Conservation (phyloP, 495 filamentous ascomycete species). For the Penicillium paradoxum region DNA sequence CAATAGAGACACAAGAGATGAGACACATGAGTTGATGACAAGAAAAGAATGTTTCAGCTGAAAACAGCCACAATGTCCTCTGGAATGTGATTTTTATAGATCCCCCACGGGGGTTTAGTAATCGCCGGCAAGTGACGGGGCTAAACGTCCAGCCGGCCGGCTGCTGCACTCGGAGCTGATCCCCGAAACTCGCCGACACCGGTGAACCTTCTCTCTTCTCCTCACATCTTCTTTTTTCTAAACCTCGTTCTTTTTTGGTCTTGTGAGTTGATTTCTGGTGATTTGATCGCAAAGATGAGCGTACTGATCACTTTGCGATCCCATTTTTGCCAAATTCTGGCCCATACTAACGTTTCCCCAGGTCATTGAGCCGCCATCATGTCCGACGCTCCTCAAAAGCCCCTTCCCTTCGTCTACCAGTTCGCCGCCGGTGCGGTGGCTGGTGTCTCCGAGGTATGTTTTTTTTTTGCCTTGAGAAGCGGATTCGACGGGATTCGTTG, state of each 20-base stretch:
- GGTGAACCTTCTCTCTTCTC: constrained; percentile 15
- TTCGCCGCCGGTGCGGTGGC: constrained; percentile 85
- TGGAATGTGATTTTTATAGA: not conserved
- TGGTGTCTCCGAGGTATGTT: constrained; percentile 81
- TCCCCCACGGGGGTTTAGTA: constrained; percentile 19
- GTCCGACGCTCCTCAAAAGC: constrained; percentile 53
- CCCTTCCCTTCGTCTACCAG: constrained; percentile 80
- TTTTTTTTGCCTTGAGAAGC: not conserved
- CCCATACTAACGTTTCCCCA: constrained; percentile 4
- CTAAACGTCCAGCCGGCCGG: constrained; percentile 11
- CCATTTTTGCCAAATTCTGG: not conserved
- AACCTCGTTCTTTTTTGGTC: constrained; percentile 12
- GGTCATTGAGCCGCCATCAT: constrained; percentile 40
- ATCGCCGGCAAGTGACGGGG: constrained; percentile 11
- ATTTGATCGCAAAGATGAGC: not conserved
- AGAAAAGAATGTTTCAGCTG: not conserved
- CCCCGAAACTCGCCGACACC: constrained; percentile 27
- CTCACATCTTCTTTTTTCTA: constrained; percentile 9
- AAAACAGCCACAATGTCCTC: not conserved
- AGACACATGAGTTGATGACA: constrained; percentile 2
- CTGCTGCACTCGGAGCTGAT: constrained; percentile 10
- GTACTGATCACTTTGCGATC: not conserved
- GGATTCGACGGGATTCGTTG: not conserved
- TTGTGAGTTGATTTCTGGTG: constrained; percentile 5
- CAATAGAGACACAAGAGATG: constrained; percentile 1